Conservation (phyloP, 257 asterid species). For the Striga asiatica region DNA sequence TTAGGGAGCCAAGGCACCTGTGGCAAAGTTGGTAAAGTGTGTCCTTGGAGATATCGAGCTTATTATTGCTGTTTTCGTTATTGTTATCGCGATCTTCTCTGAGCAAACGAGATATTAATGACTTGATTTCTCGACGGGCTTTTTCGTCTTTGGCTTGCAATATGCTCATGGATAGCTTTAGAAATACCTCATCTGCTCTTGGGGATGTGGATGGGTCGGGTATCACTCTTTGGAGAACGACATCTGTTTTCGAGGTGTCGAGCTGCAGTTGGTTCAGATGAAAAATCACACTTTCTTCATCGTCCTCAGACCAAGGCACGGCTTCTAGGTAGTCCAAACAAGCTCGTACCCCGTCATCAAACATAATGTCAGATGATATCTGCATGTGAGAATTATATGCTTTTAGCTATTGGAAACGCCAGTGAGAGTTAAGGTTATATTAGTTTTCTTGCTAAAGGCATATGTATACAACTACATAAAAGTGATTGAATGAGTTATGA, state of each 20-base stretch:
- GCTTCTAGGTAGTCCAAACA: constrained; percentile 80
- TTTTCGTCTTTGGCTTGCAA: constrained; percentile 74
- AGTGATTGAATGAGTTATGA: no score
- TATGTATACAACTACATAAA: no score
- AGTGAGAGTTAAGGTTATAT: background rate
- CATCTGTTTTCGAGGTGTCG: constrained; percentile 27
- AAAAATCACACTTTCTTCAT: constrained; percentile 58
- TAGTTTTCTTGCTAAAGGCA: no score
- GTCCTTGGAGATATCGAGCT: constrained; percentile 40
- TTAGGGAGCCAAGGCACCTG: constrained; percentile 62
- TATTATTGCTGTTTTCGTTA: background rate
- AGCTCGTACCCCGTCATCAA: constrained; percentile 62
- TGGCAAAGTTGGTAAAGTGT: constrained; percentile 65
- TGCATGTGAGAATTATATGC: constrained; percentile 18
- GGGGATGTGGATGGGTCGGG: constrained; percentile 56
- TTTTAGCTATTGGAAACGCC: background rate
- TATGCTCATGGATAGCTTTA: constrained; percentile 48
- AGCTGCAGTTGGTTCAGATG: constrained; percentile 51
- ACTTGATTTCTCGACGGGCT: constrained; percentile 72
- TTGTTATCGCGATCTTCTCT: constrained; percentile 31
- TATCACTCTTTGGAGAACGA: constrained; percentile 62
- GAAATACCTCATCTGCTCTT: constrained; percentile 54
- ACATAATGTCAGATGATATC: constrained; percentile 70
- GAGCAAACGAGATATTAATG: constrained; percentile 43
- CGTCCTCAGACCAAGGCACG: constrained; percentile 80